A percentile compares a stretch with the other conserved stretches of the same genome.
phyloP scores from a whole-genome alignment of 176 grass and related monocot species.

The Oryza punctata region DNA sequence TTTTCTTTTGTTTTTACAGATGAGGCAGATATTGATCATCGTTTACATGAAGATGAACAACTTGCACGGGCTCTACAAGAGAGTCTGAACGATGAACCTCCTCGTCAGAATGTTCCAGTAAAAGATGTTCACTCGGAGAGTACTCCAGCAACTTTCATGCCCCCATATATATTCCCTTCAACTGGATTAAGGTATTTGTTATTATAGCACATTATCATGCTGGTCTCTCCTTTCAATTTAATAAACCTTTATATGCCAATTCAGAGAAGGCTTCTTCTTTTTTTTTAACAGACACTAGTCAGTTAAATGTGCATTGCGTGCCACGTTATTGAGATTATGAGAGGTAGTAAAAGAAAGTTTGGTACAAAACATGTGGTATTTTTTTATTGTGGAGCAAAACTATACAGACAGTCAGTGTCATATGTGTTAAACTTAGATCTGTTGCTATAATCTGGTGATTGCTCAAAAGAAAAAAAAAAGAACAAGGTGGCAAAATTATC shows the following conservation, averaged over 20 bases:
- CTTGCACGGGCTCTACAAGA: slow-evolving; percentile 82
- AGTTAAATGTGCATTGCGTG: slow-evolving; percentile 24
- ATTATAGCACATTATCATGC: slow-evolving; percentile 29
- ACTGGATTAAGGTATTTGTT: slow-evolving; percentile 59
- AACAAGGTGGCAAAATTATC: background rate
- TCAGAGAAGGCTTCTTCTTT: slow-evolving; percentile 9
- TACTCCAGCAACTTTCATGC: slow-evolving; percentile 43
- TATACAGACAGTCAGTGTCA: slow-evolving; percentile 5
- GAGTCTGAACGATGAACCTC: slow-evolving; percentile 74
- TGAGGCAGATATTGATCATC: slow-evolving; percentile 40
- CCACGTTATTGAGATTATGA: slow-evolving; percentile 18
- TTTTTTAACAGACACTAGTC: slow-evolving; percentile 12
- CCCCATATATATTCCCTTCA: slow-evolving; percentile 45
- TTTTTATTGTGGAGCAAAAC: background rate
- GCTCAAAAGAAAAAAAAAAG: background rate
- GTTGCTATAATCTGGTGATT: slow-evolving; percentile 7
- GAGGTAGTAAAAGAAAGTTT: background rate
- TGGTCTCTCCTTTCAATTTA: slow-evolving; percentile 12
- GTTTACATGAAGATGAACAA: slow-evolving; percentile 76
- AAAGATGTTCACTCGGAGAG: slow-evolving; percentile 43
- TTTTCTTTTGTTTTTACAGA: slow-evolving; percentile 35
- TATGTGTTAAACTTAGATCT: slow-evolving; percentile 22
- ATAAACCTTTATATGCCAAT: slow-evolving; percentile 19
- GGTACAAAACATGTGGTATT: background rate
- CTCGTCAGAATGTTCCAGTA: slow-evolving; percentile 41